These are phyloP conservation scores for Metarhizium brunneum DNA, from an alignment of 2,329 filamentous ascomycete species.

Conservation along the genomic window DNA sequence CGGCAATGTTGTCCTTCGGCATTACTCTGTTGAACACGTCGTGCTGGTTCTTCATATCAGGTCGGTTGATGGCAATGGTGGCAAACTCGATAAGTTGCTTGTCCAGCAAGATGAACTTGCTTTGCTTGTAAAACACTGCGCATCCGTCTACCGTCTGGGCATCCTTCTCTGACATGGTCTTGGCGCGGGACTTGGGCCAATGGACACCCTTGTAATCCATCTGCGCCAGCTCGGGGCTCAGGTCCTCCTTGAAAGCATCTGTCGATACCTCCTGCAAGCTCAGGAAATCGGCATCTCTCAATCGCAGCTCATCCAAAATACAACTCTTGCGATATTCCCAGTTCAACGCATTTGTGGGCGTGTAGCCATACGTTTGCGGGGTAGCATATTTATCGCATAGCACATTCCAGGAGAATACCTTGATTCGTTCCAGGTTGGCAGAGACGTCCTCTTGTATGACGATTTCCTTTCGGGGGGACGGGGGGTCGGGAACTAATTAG, in stretches of 20 bases:
- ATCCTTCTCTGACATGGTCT: conserved; percentile 86
- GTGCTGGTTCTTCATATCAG: conserved; percentile 94
- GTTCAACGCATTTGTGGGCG: conserved; percentile 66
- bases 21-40: conserved; percentile 98
- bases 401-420: conserved; percentile 89
- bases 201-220: conserved; percentile 91
- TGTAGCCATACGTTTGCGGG: conserved; percentile 78
- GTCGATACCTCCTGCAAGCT: conserved; percentile 91
- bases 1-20: conserved; percentile 95
- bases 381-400: conserved; percentile 92
- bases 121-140: conserved; percentile 92
- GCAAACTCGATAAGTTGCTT: conserved; percentile 92
- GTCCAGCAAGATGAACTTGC: conserved; percentile 88
- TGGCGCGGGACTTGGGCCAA: conserved; percentile 81
- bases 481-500: conserved; percentile 62
- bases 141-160: conserved; percentile 89
- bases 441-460: conserved; percentile 62
- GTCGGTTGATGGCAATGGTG: conserved; percentile 83
- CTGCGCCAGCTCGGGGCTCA: conserved; percentile 76
- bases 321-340: conserved; percentile 83
- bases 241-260: conserved; percentile 85
- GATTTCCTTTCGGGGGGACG: conserved; percentile 66
- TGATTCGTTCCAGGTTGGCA: conserved; percentile 58
- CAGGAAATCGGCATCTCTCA: conserved; percentile 77
- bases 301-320: conserved; percentile 73